These are phyloP conservation scores for Exophiala lecanii-corni DNA, from an alignment of 2,329 filamentous ascomycete species.

Conservation along the genomic window DNA sequence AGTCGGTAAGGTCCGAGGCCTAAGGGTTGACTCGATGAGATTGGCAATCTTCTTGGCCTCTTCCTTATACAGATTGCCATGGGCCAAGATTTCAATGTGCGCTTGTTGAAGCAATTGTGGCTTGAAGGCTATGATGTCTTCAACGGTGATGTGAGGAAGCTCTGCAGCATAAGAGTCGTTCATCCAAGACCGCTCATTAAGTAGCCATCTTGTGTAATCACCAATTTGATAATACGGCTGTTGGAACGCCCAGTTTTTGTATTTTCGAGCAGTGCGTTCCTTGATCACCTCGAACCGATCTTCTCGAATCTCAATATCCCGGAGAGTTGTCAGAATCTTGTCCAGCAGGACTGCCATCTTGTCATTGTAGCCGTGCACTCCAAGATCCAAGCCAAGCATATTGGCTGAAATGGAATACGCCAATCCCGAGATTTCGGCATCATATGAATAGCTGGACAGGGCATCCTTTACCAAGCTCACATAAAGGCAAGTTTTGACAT, in stretches of 20 bases:
- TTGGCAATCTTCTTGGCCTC: slow-evolving; percentile 83
- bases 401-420: slow-evolving; percentile 74
- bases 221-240: slow-evolving; percentile 86
- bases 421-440: slow-evolving; percentile 86
- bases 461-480: slow-evolving; percentile 83
- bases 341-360: slow-evolving; percentile 88
- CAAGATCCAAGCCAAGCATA: slow-evolving; percentile 68
- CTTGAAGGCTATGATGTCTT: slow-evolving; percentile 72
- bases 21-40: slow-evolving; percentile 71
- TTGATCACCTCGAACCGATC: slow-evolving; percentile 90
- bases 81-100: slow-evolving; percentile 80
- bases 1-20: slow-evolving; percentile 66
- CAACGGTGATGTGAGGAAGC: slow-evolving; percentile 66
- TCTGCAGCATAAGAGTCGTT: slow-evolving; percentile 77
- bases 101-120: slow-evolving; percentile 76
- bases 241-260: slow-evolving; percentile 82
- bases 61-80: slow-evolving; percentile 92
- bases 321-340: slow-evolving; percentile 78
- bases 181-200: slow-evolving; percentile 69
- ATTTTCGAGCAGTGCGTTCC: slow-evolving; percentile 69
- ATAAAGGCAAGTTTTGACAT: slow-evolving; percentile 73
- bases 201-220: slow-evolving; percentile 76
- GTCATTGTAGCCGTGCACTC: slow-evolving; percentile 89
- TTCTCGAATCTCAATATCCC: slow-evolving; percentile 76
- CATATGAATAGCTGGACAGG: slow-evolving; percentile 88